Base-by-base conservation (phyloP, 352 stramenopile species). In the Pythium sukuiense region DNA sequence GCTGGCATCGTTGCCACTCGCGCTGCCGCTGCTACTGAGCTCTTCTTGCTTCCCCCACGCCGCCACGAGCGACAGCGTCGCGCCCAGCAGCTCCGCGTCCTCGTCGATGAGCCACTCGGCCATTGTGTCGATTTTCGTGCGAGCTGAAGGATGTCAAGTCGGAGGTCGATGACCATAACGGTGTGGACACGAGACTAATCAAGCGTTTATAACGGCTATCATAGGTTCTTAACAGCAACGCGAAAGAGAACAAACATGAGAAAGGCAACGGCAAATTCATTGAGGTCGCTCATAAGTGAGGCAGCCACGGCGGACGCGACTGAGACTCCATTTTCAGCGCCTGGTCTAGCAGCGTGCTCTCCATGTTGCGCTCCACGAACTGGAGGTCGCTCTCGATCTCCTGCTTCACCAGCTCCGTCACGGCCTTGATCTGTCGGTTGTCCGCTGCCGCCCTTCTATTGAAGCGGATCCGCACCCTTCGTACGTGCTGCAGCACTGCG, bases 401-500 rank as follows among this genome's bases (percentile, higher is more conserved):
- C 16, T 56, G 5, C 1, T 9, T 33, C 29, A 39, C 30, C 37
- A 35, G 33, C 6, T 26, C 8, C 1, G 50, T 54, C 27, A 61
- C 14, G 4, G 37, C 16, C 26, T 45, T 16, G 12, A 59, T 18
- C 16, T 30, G 43, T 6, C 43, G 4, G 29, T 6, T 45, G 46
- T 20, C 26, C 20, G 18, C 55, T 29, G 24, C 33, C 9, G 33
- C 5, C 41, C 29, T 29, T 4, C 16, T 5, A 13, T 50, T 50
- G 7, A 50, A 29, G 5, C 14, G 30, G 33, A 70, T 63, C 0
- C 27, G 27, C 2, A n/a, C 24, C 7, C 63, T 46, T 1, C 50
- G 56, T 5, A 70, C 39, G 56, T 65, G 63, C 56, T 70, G 63
- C 12, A 70, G 35, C 14, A 61, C 56, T 1, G 56, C 60, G 11